Conservation (phyloP, 345 rosid genomes). For the Linum lewisii region DNA sequence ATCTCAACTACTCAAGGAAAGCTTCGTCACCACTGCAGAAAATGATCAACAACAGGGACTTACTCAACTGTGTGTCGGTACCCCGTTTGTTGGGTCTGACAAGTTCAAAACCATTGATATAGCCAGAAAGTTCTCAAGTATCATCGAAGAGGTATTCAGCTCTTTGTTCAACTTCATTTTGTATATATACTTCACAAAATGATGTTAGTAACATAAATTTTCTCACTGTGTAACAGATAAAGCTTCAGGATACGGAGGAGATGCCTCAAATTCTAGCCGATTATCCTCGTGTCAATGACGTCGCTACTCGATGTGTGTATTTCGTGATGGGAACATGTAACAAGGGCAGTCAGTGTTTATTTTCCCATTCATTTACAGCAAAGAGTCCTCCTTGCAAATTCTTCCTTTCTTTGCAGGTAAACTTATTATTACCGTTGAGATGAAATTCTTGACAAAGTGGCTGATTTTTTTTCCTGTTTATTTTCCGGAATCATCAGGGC, state of each 20-base stretch:
- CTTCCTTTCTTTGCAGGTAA: constrained; percentile 64
- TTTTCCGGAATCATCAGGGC: constrained; percentile 78
- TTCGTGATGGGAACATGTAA: constrained; percentile 68
- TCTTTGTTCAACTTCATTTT: constrained; percentile 9
- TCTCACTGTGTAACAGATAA: constrained; percentile 32
- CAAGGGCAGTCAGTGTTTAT: constrained; percentile 56
- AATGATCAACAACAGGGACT: constrained; percentile 31
- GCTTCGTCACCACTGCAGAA: constrained; percentile 25
- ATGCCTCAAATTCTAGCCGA: constrained; percentile 20
- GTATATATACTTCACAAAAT: constrained; percentile 10
- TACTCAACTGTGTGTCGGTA: constrained; percentile 40
- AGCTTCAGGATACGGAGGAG: constrained; percentile 30
- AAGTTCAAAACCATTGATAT: constrained; percentile 42
- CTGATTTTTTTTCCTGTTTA: not conserved
- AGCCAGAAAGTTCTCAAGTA: constrained; percentile 33
- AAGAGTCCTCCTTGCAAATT: constrained; percentile 59
- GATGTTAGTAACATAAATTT: not conserved
- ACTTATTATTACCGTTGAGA: not conserved
- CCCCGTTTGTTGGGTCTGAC: constrained; percentile 56
- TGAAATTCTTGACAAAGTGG: too few relatives aligned
- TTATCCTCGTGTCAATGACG: constrained; percentile 19
- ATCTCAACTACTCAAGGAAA: constrained; percentile 31
- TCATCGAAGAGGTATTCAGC: constrained; percentile 58
- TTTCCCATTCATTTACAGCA: constrained; percentile 61
- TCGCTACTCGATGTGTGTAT: constrained; percentile 45